A percentile compares a stretch with the other conserved stretches of the same genome.
Evolutionary conservation across 2,329 filamentous ascomycete genomes (phyloP).

Genomic region (Phialocephala sp.): DNA sequence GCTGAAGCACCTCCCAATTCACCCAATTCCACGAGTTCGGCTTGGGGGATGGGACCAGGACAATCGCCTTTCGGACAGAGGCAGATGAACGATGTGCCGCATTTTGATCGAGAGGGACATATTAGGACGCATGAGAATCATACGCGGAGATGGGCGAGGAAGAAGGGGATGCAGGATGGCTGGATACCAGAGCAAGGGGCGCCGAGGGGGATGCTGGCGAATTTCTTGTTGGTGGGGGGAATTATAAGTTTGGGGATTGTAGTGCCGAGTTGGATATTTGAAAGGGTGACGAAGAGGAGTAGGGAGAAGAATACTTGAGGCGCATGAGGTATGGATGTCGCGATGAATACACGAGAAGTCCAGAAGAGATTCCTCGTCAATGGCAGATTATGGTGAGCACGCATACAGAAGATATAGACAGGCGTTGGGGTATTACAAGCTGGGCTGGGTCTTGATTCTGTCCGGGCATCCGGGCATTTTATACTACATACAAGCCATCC

Average conservation of each 20-base stretch:
- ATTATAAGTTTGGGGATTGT: slow-evolving; percentile 47
- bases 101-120: slow-evolving; percentile 80
- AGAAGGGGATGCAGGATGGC: slow-evolving; percentile 38
- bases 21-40: not conserved
- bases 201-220: slow-evolving; percentile 33
- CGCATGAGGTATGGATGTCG: slow-evolving; percentile 18
- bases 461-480: slow-evolving; percentile 30
- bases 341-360: not conserved
- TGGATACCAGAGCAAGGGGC: slow-evolving; percentile 27
- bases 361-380: not conserved
- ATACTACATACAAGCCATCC: slow-evolving; percentile 37
- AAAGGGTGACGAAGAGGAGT: slow-evolving; percentile 26
- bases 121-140: slow-evolving; percentile 68
- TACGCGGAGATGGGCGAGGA: slow-evolving; percentile 43
- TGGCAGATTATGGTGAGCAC: not conserved
- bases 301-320: slow-evolving; percentile 12
- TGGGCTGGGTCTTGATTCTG: slow-evolving; percentile 12
- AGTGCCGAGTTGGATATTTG: slow-evolving; percentile 37
- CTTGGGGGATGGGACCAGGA: slow-evolving; percentile 65
- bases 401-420: not conserved
- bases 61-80: slow-evolving; percentile 52
- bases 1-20: slow-evolving; percentile 31
- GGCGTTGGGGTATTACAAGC: not conserved
- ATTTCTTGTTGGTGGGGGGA: slow-evolving; percentile 51
- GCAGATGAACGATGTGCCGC: slow-evolving; percentile 62